Conservation (phyloP, 2,329 filamentous ascomycete species). For the Talaromyces sp. region DNA sequence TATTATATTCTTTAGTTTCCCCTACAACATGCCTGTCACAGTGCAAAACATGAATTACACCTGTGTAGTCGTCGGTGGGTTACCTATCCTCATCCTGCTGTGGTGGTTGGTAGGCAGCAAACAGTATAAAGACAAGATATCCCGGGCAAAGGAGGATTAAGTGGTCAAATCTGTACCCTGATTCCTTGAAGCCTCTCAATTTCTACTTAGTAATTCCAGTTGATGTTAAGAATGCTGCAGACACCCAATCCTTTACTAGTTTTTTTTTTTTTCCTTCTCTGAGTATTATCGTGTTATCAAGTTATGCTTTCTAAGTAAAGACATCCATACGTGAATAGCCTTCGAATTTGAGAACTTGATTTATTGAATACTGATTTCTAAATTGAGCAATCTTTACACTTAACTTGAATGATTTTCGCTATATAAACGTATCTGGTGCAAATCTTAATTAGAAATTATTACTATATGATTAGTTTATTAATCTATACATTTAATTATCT, state of each 20-base stretch:
- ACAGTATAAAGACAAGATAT: constrained; percentile 9
- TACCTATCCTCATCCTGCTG: constrained; percentile 29
- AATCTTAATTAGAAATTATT: too few relatives aligned
- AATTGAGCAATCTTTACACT: not conserved
- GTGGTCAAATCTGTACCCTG: constrained; percentile 13
- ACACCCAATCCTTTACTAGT: not conserved
- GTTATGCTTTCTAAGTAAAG: not conserved
- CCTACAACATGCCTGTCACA: constrained; percentile 32
- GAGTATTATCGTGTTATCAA: too few relatives aligned
- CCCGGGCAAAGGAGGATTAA: constrained; percentile 34
- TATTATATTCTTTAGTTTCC: constrained; percentile 46
- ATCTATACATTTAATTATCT: too few relatives aligned
- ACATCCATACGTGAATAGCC: not conserved
- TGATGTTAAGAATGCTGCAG: not conserved
- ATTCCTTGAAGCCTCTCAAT: too few relatives aligned
- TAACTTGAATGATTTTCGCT: not conserved
- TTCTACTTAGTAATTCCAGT: too few relatives aligned
- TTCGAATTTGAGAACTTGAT: not conserved
- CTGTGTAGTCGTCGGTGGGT: constrained; percentile 42
- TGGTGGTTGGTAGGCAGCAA: constrained; percentile 38
- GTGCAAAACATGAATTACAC: constrained; percentile 46
- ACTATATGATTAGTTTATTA: too few relatives aligned
- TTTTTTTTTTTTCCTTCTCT: too few relatives aligned
- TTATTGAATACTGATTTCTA: not conserved
- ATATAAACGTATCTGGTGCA: too few relatives aligned